phyloP scores from a whole-genome alignment of 1,284 basidiomycete genomes.

The Heterobasidion parviporum region DNA sequence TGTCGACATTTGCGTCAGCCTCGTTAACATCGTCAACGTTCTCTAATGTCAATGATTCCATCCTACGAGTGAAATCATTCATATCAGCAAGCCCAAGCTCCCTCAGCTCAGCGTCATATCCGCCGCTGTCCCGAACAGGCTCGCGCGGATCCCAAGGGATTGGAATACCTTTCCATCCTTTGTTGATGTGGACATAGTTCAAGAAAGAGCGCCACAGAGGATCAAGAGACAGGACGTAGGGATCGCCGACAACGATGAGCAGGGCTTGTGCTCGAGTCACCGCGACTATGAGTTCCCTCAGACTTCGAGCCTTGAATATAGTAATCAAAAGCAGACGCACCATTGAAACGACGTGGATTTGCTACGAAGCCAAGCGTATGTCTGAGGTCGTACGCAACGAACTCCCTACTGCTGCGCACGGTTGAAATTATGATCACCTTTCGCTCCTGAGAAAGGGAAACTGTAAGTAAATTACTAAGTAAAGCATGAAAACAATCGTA shows the following conservation, averaged over 20 bases:
- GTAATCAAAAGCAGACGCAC: constrained; percentile 22
- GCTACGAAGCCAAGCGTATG: constrained; percentile 59
- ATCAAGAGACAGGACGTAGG: constrained; percentile 45
- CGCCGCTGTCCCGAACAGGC: constrained; percentile 19
- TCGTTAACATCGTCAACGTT: constrained; percentile 22
- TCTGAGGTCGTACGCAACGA: constrained; percentile 46
- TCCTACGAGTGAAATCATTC: constrained; percentile 39
- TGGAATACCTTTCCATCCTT: constrained; percentile 41
- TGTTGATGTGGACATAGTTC: constrained; percentile 36
- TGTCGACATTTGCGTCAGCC: not conserved
- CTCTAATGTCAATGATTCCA: constrained; percentile 34
- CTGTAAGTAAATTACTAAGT: not conserved
- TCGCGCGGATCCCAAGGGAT: constrained; percentile 38
- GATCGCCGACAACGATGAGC: constrained; percentile 47
- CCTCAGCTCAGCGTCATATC: constrained; percentile 20
- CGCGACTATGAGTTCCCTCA: constrained; percentile 29
- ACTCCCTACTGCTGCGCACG: constrained; percentile 50
- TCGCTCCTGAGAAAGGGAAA: constrained; percentile 37
- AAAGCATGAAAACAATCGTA: constrained; percentile 14
- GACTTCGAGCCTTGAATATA: too few species aligned
- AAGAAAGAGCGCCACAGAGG: constrained; percentile 48
- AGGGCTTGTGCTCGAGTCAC: constrained; percentile 50
- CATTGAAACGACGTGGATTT: constrained; percentile 55
- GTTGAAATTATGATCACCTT: constrained; percentile 60
- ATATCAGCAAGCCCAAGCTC: constrained; percentile 34